These are phyloP conservation scores for Chrysoporthe deuterocubensis DNA, from an alignment of 2,329 filamentous ascomycete species.

Conservation along the genomic window DNA sequence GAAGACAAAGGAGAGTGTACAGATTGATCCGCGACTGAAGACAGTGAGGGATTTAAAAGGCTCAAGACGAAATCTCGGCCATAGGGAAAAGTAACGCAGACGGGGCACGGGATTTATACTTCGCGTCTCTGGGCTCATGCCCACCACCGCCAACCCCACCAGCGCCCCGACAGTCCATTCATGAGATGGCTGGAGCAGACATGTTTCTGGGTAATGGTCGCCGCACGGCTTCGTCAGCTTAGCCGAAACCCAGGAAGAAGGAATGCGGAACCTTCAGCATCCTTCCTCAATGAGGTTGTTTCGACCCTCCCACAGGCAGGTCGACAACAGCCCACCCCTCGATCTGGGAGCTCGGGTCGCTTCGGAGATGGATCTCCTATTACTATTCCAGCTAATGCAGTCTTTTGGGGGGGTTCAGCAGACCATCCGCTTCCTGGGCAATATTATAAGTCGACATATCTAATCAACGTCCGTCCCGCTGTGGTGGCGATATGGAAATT, in stretches of 20 bases:
- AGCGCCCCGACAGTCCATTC: background rate
- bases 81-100: background rate
- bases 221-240: background rate
- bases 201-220: background rate
- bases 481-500: background rate
- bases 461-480: too few species aligned
- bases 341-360: background rate
- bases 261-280: background rate
- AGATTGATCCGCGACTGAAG: background rate
- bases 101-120: background rate
- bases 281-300: background rate
- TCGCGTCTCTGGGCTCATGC: background rate
- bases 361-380: background rate
- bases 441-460: background rate
- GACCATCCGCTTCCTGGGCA: background rate
- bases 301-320: background rate
- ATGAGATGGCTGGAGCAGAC: background rate
- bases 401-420: background rate
- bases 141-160: background rate
- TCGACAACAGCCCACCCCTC: background rate
- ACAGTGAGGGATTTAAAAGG: background rate
- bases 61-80: background rate
- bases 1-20: background rate
- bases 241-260: background rate
- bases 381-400: background rate